Percentiles rank a stretch among this genome's conserved stretches.
These are phyloP conservation scores for Yamadazyma aaseri DNA, from an alignment of 1,139 yeast genomes.

Conservation along the genomic window DNA sequence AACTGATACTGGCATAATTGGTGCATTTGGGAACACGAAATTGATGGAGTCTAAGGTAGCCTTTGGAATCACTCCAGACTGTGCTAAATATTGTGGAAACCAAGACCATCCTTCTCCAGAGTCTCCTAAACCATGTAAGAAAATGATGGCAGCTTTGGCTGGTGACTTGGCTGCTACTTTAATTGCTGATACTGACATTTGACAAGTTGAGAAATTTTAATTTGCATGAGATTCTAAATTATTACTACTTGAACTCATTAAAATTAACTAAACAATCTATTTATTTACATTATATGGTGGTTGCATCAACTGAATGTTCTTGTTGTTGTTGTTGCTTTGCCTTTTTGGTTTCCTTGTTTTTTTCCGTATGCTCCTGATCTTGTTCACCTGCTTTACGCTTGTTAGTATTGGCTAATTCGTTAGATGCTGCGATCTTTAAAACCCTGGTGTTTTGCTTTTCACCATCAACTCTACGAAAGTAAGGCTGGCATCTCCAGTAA, in stretches of 20 bases:
- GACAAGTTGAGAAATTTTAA: too few relatives aligned
- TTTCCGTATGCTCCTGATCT: too few relatives aligned
- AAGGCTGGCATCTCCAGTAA: slow-evolving; percentile 96
- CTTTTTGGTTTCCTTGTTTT: too few relatives aligned
- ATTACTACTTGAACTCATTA: too few relatives aligned
- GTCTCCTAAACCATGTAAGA: slow-evolving; percentile 92
- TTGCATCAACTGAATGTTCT: too few relatives aligned
- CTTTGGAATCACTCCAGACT: slow-evolving; percentile 33
- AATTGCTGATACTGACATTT: slow-evolving; percentile 20
- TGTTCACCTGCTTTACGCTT: slow-evolving; percentile 9
- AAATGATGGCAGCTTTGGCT: slow-evolving; percentile 53
- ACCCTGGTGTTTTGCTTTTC: slow-evolving; percentile 43
- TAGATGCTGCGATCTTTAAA: slow-evolving; percentile 41
- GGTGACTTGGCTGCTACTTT: slow-evolving; percentile 20
- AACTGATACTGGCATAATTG: slow-evolving; percentile 62
- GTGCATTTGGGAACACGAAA: slow-evolving; percentile 89
- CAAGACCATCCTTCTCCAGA: slow-evolving; percentile 88
- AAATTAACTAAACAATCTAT: too few relatives aligned
- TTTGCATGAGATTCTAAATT: slow-evolving; percentile 1
- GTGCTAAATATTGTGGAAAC: slow-evolving; percentile 52
- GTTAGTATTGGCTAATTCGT: slow-evolving; percentile 13
- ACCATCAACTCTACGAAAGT: slow-evolving; percentile 84
- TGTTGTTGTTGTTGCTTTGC: too few relatives aligned
- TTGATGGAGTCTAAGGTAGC: slow-evolving; percentile 58
- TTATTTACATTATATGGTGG: too few relatives aligned